These are phyloP conservation scores for Triticum turgidum DNA, from an alignment of 176 grass and related monocot species.

Conservation along the genomic window DNA sequence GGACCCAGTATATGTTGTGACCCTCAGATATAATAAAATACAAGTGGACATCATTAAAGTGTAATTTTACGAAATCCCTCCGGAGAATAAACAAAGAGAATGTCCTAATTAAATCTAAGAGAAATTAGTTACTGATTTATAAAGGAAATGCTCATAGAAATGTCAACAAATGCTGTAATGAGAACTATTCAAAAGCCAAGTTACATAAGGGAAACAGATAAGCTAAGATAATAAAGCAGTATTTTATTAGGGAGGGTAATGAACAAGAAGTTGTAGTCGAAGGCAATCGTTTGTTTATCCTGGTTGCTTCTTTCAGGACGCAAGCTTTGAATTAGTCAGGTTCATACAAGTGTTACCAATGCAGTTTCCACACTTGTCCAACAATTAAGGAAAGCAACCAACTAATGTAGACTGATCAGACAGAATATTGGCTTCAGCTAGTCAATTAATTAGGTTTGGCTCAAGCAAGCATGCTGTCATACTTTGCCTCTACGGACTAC, in stretches of 20 bases:
- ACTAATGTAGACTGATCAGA: background rate
- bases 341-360: background rate
- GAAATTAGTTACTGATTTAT: background rate
- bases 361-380: constrained; percentile 7
- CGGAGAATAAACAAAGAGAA: background rate
- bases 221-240: background rate
- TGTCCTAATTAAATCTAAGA: background rate
- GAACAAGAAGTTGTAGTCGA: background rate
- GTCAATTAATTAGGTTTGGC: background rate
- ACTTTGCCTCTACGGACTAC: background rate
- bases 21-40: background rate
- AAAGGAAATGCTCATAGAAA: background rate
- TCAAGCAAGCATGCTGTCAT: background rate
- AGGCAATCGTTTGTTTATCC: background rate
- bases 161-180: background rate
- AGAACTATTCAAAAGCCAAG: background rate
- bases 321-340: background rate
- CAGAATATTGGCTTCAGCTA: constrained; percentile 19
- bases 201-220: background rate
- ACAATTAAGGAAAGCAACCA: constrained; percentile 2
- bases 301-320: background rate
- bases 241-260: background rate
- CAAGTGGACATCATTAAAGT: background rate
- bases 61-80: background rate
- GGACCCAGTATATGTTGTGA: background rate